Percentiles rank a stretch among this genome's conserved stretches.
These are phyloP conservation scores for Trichoderma afroharzianum DNA, from an alignment of 2,329 filamentous ascomycete genomes.

Conservation along the genomic window DNA sequence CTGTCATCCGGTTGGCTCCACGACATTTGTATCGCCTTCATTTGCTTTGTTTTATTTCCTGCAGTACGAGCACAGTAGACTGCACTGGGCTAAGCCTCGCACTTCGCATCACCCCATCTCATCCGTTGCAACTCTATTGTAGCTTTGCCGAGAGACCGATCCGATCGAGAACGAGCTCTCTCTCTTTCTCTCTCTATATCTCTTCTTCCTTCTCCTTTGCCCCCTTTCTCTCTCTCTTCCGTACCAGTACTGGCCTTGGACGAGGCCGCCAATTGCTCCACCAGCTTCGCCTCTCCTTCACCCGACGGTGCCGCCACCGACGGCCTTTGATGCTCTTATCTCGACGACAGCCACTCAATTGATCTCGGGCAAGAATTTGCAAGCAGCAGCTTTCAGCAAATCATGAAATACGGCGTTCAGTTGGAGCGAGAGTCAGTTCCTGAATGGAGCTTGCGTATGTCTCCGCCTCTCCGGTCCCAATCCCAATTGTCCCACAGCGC, in stretches of 20 bases:
- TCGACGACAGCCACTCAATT: not conserved
- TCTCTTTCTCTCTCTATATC: not conserved
- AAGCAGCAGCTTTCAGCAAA: constrained; percentile 8
- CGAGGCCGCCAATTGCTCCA: not conserved
- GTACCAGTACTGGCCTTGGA: not conserved
- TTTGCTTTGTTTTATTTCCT: not conserved
- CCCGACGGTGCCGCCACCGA: not conserved
- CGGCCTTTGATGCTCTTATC: not conserved
- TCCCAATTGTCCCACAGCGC: constrained; percentile 2
- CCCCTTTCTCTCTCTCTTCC: not conserved
- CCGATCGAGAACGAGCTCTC: not conserved
- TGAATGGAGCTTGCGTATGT: constrained; percentile 73
- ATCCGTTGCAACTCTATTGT: not conserved
- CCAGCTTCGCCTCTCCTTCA: not conserved
- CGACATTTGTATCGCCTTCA: not conserved
- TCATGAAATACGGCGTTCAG: constrained; percentile 47
- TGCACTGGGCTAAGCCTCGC: not conserved
- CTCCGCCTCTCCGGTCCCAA: constrained; percentile 1
- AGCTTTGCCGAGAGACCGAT: not conserved
- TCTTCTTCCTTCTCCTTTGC: not conserved
- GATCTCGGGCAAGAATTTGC: not conserved
- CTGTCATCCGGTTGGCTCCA: not conserved
- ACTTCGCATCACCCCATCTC: not conserved
- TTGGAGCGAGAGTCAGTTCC: constrained; percentile 74
- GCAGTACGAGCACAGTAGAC: not conserved